These are phyloP conservation scores for Puccinellia tenuiflora DNA, from an alignment of 176 grass and related monocot species.

Conservation along the genomic window DNA sequence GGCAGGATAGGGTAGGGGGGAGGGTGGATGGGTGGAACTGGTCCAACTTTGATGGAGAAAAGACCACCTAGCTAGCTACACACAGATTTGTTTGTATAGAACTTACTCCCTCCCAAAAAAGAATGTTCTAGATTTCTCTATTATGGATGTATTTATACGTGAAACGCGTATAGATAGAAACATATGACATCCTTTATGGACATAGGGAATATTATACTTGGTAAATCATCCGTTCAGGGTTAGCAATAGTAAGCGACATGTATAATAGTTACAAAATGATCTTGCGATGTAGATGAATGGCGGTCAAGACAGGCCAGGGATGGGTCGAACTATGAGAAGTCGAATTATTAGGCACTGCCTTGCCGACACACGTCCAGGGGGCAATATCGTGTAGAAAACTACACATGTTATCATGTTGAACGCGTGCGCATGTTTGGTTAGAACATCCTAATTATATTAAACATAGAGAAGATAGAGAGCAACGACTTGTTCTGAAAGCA, in stretches of 20 bases:
- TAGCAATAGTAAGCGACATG: too few species aligned
- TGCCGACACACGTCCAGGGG: background rate
- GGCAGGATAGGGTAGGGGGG: background rate
- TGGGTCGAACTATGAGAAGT: background rate
- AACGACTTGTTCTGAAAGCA: too few species aligned
- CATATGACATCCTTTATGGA: too few species aligned
- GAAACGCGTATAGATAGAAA: too few species aligned
- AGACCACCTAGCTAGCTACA: background rate
- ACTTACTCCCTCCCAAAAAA: too few species aligned
- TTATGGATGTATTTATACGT: too few species aligned
- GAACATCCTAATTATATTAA: too few species aligned
- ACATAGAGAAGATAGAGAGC: too few species aligned
- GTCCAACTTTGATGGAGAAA: constrained; percentile 8
- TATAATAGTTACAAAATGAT: background rate
- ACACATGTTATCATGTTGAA: background rate
- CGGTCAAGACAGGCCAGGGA: background rate
- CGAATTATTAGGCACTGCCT: background rate
- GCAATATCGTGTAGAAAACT: background rate
- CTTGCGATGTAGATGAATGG: background rate
- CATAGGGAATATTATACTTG: background rate
- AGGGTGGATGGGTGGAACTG: background rate
- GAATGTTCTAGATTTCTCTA: too few species aligned
- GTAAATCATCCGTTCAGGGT: background rate
- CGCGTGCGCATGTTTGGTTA: background rate
- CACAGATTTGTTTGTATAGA: too few species aligned